Evolutionary conservation across 768 basidiomycete genomes (phyloP).

Genomic region (Boletus tomentosulus): DNA sequence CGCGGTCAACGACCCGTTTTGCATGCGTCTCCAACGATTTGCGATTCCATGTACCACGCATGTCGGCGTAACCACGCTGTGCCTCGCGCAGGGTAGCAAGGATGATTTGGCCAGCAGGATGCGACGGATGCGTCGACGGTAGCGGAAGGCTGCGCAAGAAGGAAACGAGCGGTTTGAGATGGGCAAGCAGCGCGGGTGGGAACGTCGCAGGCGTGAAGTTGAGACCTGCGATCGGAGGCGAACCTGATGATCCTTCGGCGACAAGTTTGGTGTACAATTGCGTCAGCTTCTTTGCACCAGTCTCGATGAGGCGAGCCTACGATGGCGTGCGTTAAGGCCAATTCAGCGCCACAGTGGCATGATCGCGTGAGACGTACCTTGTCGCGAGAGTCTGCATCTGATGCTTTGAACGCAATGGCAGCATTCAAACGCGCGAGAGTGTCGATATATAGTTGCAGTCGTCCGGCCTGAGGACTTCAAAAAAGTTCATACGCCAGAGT

Average conservation of each 20-base stretch:
- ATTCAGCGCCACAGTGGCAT: neutral
- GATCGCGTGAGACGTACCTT: constrained; percentile 36
- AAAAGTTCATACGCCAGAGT: neutral
- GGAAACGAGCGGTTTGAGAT: constrained; percentile 58
- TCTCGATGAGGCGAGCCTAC: constrained; percentile 72
- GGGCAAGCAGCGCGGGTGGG: constrained; percentile 47
- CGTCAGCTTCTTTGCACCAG: constrained; percentile 76
- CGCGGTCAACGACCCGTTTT: constrained; percentile 63
- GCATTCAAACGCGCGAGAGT: constrained; percentile 76
- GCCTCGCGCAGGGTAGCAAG: constrained; percentile 66
- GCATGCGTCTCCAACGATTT: constrained; percentile 73
- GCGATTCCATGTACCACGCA: constrained; percentile 75
- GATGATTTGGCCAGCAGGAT: constrained; percentile 68
- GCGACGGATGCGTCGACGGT: constrained; percentile 78
- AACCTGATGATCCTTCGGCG: constrained; percentile 80
- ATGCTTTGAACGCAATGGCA: constrained; percentile 69
- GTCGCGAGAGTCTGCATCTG: constrained; percentile 51
- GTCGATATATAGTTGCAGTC: constrained; percentile 63
- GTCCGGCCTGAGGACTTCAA: constrained; percentile 63
- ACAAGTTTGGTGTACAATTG: constrained; percentile 84
- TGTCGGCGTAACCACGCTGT: constrained; percentile 79
- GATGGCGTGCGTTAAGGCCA: neutral
- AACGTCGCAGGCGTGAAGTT: constrained; percentile 54
- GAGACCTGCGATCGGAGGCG: constrained; percentile 57
- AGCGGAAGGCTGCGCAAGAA: constrained; percentile 72